Conservation (phyloP, 495 filamentous ascomycete genomes). For the Hypoxylon lienhwacheense region DNA sequence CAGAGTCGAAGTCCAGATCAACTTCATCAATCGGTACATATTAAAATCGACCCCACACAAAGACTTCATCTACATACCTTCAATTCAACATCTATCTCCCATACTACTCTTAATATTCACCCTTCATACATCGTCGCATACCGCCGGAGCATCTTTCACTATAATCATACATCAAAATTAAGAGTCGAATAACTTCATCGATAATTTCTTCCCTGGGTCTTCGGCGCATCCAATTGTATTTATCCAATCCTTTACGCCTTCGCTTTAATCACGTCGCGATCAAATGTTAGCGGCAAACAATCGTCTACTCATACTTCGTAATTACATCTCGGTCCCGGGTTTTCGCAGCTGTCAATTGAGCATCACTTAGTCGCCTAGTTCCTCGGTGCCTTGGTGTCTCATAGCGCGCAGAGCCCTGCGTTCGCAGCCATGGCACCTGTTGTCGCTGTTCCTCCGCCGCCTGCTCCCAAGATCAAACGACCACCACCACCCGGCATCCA, state of each 20-base stretch:
- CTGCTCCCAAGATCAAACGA: constrained; percentile 71
- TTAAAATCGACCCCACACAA: not conserved
- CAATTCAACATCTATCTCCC: constrained; percentile 10
- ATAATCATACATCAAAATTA: not conserved
- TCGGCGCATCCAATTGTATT: constrained; percentile 2
- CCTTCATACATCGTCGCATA: constrained; percentile 12
- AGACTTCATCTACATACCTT: constrained; percentile 16
- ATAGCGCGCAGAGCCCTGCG: constrained; percentile 8
- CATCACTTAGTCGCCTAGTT: constrained; percentile 16
- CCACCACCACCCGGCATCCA: constrained; percentile 69
- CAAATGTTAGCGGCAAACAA: constrained; percentile 27
- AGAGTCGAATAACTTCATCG: too few relatives aligned
- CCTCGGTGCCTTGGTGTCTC: too few relatives aligned
- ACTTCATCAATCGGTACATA: not conserved
- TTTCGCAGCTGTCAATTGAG: constrained; percentile 19
- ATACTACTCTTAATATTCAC: not conserved
- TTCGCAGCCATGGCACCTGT: constrained; percentile 46
- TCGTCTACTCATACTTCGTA: constrained; percentile 8
- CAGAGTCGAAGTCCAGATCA: constrained; percentile 6
- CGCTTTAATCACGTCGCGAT: constrained; percentile 9
- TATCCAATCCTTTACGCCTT: not conserved
- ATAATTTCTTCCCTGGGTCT: not conserved
- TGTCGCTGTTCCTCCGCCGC: constrained; percentile 55
- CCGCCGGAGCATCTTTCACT: not conserved
- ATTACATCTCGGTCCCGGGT: too few relatives aligned